Evolutionary conservation across 2,329 filamentous ascomycete species (phyloP), one percentile per base, ranked within the genome.

Genomic region (Cucurbitaria berberidis): DNA sequence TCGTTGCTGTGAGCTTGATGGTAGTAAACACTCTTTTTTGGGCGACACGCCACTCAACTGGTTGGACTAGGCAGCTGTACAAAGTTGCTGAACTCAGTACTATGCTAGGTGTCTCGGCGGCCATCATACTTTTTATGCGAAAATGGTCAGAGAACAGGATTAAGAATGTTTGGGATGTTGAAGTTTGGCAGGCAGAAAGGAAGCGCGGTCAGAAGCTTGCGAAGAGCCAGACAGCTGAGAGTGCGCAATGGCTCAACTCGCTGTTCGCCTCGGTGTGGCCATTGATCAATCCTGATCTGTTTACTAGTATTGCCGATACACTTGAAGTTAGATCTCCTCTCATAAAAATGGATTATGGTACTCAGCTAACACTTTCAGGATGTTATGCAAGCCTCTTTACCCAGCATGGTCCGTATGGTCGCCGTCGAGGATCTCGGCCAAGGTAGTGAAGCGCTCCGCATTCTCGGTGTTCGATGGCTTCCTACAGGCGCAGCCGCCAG

Each of bases 311-410:
- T 1, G 82, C 85, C 0, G 89, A 91, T 63, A 89, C 84, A 24
- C 81, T 92, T 3, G 89, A 91, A 62, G 70, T n/a, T 74, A 58
- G 43, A 61, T 27, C 13, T 5, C 29, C 11, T 4, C 3, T 21
- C 4, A 39, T 1, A 10, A 16, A 8, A 24, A 16, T 39, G 4
- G 16, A 36, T 6, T 18, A n/a, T n/a, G 38, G 21, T 3, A 4
- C 18, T n/a, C 22, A 36, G 53, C 59, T 70, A 52, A 69, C 36
- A 18, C 19, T 10, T 10, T 16, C 42, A 74, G 73, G 89, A 91
- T 69, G 86, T 91, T 42, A 91, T 91, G 89, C 89, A 91, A 74
- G 88, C 89, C 2, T 89, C 86, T 8, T 75, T 91, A 16, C 88
- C 89, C 0, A 85, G 82, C 51, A 72, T 89, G 30, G 81, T 91